Base-by-base conservation (phyloP, 2,329 filamentous ascomycete genomes). In the Chaetomium sp. region DNA sequence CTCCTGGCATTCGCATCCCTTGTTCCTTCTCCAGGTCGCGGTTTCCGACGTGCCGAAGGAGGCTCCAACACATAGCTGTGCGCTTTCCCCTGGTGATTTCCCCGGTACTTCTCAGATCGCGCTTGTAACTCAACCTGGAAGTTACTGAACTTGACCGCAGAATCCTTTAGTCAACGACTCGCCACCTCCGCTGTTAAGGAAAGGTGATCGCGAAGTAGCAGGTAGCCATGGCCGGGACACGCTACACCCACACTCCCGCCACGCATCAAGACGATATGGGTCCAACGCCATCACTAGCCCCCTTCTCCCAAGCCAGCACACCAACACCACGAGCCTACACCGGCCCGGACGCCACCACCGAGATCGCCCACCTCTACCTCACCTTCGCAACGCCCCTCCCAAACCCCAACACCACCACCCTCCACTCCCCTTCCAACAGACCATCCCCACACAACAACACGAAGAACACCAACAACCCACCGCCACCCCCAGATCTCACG, bases 401-500 rank as follows among this genome's bases (percentile, higher is more conserved):
- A 3, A 58, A 62, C 23, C 12, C 73, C 65, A 65, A 71, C 65
- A 63, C 65, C n/a, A 66, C 60, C 21, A 3, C 63, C 31, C 63
- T 27, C n/a, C 53, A 49, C 57, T 12, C 33, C 25, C 51, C 65
- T 16, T n/a, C 19, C 16, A 42, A n/a, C 19, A 29, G 25, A 16
- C 57, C 29, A 27, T 42, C 66, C 29, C 55, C 10, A 1, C 60
- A 49, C 62, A 27, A 21, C 19, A 10, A 42, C 16, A 5, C 7
- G 16, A 42, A 42, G 1, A 47, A 1, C 23, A 29, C 35, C 51
- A 25, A n/a, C 38, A 9, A 29, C 29, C 51, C 29, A 62, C 62
- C 25, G 47, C 57, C 21, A 35, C 66, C 78, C 56, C 79, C 79
- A 27, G 76, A 92, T 74, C 83, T 96, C 29, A 81, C 80, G 38